These are phyloP conservation scores for Musa schizocarpa DNA, from an alignment of 176 grass and related monocot species.

Conservation along the genomic window DNA sequence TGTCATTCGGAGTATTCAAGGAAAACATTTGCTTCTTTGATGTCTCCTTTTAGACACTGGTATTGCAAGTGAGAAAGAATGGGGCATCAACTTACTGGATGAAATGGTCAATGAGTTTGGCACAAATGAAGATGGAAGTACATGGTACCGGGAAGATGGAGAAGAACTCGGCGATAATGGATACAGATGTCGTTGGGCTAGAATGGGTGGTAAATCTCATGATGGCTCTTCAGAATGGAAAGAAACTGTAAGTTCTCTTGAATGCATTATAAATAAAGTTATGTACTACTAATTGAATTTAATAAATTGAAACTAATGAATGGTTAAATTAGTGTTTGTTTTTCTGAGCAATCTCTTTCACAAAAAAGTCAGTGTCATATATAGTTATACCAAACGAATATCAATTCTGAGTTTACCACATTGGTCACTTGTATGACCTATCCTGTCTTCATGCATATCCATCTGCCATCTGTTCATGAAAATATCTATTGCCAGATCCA, in stretches of 20 bases:
- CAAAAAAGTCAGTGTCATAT: no score
- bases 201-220: slow-evolving; percentile 78
- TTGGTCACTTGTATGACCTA: no score
- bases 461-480: no score
- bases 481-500: no score
- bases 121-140: slow-evolving; percentile 80
- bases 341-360: no score
- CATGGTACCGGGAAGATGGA: slow-evolving; percentile 81
- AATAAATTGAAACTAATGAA: no score
- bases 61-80: slow-evolving; percentile 97
- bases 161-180: slow-evolving; percentile 76
- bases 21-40: slow-evolving; percentile 45
- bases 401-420: no score
- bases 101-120: slow-evolving; percentile 72
- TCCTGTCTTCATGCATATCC: no score
- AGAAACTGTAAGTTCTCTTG: slow-evolving; percentile 60
- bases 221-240: slow-evolving; percentile 80
- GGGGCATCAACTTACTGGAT: slow-evolving; percentile 89
- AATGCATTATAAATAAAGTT: neutral
- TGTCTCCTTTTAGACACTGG: slow-evolving; percentile 82
- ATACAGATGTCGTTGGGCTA: slow-evolving; percentile 73
- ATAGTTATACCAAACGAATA: no score
- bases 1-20: slow-evolving; percentile 25
- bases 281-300: no score
- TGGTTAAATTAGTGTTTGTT: no score